Conservation (phyloP, 495 filamentous ascomycete species). For the Chaetomium cochliodes region DNA sequence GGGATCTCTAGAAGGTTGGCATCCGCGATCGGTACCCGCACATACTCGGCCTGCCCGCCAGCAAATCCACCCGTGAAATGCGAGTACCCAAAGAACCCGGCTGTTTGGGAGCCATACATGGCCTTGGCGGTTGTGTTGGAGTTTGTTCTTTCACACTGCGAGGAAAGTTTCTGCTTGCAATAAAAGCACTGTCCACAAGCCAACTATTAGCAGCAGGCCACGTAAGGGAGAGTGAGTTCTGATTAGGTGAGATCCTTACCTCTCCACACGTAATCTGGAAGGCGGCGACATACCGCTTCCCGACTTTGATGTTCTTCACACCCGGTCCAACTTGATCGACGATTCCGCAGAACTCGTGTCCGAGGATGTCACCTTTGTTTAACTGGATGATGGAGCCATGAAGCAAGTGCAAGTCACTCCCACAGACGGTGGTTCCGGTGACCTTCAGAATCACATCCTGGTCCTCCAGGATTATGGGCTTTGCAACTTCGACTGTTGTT, state of each 20-base stretch:
- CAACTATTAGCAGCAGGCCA: neutral
- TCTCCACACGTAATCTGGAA: slow-evolving; percentile 82
- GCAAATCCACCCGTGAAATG: slow-evolving; percentile 86
- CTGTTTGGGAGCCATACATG: slow-evolving; percentile 72
- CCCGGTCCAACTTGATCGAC: slow-evolving; percentile 68
- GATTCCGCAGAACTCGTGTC: slow-evolving; percentile 85
- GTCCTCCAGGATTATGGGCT: slow-evolving; percentile 68
- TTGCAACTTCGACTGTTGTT: slow-evolving; percentile 58
- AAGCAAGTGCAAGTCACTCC: slow-evolving; percentile 78
- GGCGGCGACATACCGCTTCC: slow-evolving; percentile 77
- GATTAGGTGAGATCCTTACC: slow-evolving; percentile 4
- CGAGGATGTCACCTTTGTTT: slow-evolving; percentile 81
- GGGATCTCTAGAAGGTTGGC: slow-evolving; percentile 80
- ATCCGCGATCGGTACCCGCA: slow-evolving; percentile 79
- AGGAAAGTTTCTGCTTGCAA: slow-evolving; percentile 71
- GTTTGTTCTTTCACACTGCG: slow-evolving; percentile 78
- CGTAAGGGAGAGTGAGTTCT: no score
- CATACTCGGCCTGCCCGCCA: slow-evolving; percentile 85
- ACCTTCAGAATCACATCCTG: slow-evolving; percentile 80
- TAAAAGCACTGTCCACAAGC: slow-evolving; percentile 58
- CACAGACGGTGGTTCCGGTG: slow-evolving; percentile 84
- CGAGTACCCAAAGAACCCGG: slow-evolving; percentile 73
- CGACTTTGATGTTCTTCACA: slow-evolving; percentile 56
- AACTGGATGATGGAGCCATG: slow-evolving; percentile 69
- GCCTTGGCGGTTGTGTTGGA: slow-evolving; percentile 63